Base-by-base conservation (phyloP, 495 filamentous ascomycete genomes). In the Penicillium subrubescens region DNA sequence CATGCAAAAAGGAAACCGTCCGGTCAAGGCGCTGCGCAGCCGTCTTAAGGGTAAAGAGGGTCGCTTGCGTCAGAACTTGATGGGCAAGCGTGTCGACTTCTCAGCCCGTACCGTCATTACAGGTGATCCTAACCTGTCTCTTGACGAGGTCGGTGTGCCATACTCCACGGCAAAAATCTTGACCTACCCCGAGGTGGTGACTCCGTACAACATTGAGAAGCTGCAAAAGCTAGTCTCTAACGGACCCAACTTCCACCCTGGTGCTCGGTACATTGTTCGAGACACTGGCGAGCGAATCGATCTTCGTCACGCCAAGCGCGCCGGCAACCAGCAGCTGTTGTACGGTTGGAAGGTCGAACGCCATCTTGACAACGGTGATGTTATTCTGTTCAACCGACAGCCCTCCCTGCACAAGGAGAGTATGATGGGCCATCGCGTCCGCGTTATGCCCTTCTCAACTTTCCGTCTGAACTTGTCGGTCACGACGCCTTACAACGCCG, bases 21-120 rank as follows among this genome's bases (percentile, higher is more conserved):
- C 95, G 0, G 91, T 99, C 63, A 99, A 99, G 81, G 90, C 93
- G 27, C 94, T 99, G 67, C 92, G 95, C 57, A 93, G 92, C 63
- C 93, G 95, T 80, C 79, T 99, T 68, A 99, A 99, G 84, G 95
- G 96, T 60, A 99, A 99, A 73, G 95, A 99, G 76, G 95, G 95
- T 71, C 92, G 95, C 79, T 83, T 99, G 17, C 92, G 95, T 76
- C 95, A 96, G 69, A 99, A 98, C 73, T 84, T 98, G 81, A 99
- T 99, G 95, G 95, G 95, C 44, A 99, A 99, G 79, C 95, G 95
- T 85, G 95, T 99, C 35, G 95, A 99, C 71, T 99, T 99, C 76
- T 99, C 95, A 1, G 96, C 95, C 19, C 96, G 95, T 88, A 99
- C 95, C 31, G 95, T 99, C 77, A 99, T 98, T 73, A 99, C 95